Conservation (phyloP, 345 rosid species). For the Erysimum cheiranthoides region DNA sequence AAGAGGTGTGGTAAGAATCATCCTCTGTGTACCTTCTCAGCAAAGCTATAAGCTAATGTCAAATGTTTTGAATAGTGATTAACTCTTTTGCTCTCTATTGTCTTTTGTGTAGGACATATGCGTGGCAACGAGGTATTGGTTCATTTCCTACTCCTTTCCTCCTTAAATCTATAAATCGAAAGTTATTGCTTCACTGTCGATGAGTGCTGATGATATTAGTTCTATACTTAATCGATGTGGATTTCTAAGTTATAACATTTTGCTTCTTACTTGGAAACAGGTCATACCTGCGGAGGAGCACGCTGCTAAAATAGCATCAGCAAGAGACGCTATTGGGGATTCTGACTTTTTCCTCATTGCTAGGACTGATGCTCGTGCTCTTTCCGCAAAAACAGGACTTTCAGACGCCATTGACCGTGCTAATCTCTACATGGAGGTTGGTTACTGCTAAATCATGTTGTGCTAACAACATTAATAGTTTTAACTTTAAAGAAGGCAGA, state of each 20-base stretch:
- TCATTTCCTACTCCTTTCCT: too few relatives aligned
- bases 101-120: slow-evolving; percentile 45
- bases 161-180: too few relatives aligned
- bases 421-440: slow-evolving; percentile 43
- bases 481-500: not conserved
- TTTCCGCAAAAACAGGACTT: slow-evolving; percentile 52
- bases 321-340: slow-evolving; percentile 58
- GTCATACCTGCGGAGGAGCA: slow-evolving; percentile 59
- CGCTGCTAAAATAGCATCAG: slow-evolving; percentile 59
- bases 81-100: too few relatives aligned
- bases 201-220: too few relatives aligned
- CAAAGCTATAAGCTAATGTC: not conserved
- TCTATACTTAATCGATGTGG: too few relatives aligned
- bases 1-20: slow-evolving; percentile 52
- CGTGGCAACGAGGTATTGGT: slow-evolving; percentile 33
- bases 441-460: not conserved
- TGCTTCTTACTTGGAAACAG: slow-evolving; percentile 33
- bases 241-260: too few relatives aligned
- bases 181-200: too few relatives aligned
- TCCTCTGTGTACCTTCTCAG: slow-evolving; percentile 2
- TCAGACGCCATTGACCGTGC: slow-evolving; percentile 49
- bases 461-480: not conserved
- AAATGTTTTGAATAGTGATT: not conserved
- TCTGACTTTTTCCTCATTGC: slow-evolving; percentile 60
- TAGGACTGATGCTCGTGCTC: slow-evolving; percentile 55